phyloP scores from a whole-genome alignment of 768 basidiomycete species.

The Favolaschia claudopus region DNA sequence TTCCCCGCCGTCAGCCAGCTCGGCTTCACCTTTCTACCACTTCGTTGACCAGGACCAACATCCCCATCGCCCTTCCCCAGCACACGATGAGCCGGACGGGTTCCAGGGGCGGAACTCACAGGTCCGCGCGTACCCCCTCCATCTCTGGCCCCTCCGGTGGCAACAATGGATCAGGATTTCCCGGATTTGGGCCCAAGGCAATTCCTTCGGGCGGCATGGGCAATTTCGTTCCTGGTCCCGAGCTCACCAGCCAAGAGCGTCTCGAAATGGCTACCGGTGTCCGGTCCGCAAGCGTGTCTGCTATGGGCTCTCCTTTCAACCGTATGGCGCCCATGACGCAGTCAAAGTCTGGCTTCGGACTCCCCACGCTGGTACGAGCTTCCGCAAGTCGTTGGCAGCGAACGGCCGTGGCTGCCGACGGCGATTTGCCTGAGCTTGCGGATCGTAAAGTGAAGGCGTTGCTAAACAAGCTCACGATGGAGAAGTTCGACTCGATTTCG shows the following conservation, averaged over 20 bases:
- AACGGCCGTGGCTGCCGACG: conserved; percentile 56
- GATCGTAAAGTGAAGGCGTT: conserved; percentile 92
- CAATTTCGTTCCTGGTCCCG: conserved; percentile 65
- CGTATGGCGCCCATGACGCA: conserved; percentile 71
- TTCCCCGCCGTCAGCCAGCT: no score
- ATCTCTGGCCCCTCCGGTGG: conserved; percentile 33
- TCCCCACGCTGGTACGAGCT: conserved; percentile 76
- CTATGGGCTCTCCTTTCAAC: conserved; percentile 57
- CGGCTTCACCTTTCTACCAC: no score
- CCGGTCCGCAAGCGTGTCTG: conserved; percentile 62
- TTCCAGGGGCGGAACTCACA: conserved; percentile 70
- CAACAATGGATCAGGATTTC: conserved; percentile 45
- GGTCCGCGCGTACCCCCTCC: conserved; percentile 53
- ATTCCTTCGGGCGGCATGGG: conserved; percentile 66
- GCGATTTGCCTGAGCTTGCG: conserved; percentile 83
- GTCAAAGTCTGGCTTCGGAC: conserved; percentile 62
- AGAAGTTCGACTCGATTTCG: conserved; percentile 95
- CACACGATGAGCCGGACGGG: conserved; percentile 58
- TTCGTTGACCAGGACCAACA: no score
- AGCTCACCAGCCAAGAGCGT: conserved; percentile 76
- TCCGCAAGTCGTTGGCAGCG: conserved; percentile 86
- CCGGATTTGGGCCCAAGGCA: conserved; percentile 55
- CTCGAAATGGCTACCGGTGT: conserved; percentile 53
- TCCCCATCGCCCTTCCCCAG: no score
- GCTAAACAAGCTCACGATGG: conserved; percentile 96